Percentiles rank a stretch among this genome's conserved stretches.
phyloP scores from a whole-genome alignment of 2,329 filamentous ascomycete genomes.

The Karstenula rhodostoma region DNA sequence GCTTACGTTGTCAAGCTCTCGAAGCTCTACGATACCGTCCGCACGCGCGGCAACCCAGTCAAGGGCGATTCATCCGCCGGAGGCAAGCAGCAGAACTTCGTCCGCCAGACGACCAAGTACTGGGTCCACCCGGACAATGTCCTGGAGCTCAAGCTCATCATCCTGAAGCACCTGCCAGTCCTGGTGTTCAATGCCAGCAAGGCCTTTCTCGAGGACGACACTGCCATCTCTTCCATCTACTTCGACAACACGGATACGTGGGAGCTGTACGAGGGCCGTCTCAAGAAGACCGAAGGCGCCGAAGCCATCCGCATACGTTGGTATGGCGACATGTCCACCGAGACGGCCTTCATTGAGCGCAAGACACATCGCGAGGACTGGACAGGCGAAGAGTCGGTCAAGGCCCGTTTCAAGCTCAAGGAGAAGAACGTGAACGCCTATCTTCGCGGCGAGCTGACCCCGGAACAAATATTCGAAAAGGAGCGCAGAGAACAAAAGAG shows the following conservation, averaged over 20 bases:
- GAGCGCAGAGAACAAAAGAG: conserved; percentile 95
- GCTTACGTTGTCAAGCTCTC: conserved; percentile 94
- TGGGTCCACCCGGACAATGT: conserved; percentile 99
- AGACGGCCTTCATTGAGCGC: conserved; percentile 95
- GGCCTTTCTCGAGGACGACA: conserved; percentile 89
- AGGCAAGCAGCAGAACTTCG: conserved; percentile 91
- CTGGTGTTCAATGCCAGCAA: conserved; percentile 98
- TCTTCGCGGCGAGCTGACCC: conserved; percentile 82
- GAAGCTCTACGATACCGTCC: conserved; percentile 91
- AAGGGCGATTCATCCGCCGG: conserved; percentile 92
- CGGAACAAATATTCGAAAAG: conserved; percentile 93
- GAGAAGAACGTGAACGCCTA: conserved; percentile 98
- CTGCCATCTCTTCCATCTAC: conserved; percentile 97
- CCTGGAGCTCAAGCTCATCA: conserved; percentile 96
- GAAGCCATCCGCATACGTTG: conserved; percentile 95
- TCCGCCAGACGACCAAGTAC: conserved; percentile 98
- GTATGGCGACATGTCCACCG: conserved; percentile 96
- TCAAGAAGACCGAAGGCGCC: conserved; percentile 98
- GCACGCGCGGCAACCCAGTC: conserved; percentile 89
- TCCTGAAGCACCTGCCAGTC: conserved; percentile 95
- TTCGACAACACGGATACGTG: conserved; percentile 95
- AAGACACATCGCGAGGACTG: conserved; percentile 99
- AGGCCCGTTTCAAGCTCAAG: conserved; percentile 92
- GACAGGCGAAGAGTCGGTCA: conserved; percentile 99
- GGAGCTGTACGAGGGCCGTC: conserved; percentile 90